phyloP scores from a whole-genome alignment of 176 grass and related monocot genomes.

The Ananas comosus region DNA sequence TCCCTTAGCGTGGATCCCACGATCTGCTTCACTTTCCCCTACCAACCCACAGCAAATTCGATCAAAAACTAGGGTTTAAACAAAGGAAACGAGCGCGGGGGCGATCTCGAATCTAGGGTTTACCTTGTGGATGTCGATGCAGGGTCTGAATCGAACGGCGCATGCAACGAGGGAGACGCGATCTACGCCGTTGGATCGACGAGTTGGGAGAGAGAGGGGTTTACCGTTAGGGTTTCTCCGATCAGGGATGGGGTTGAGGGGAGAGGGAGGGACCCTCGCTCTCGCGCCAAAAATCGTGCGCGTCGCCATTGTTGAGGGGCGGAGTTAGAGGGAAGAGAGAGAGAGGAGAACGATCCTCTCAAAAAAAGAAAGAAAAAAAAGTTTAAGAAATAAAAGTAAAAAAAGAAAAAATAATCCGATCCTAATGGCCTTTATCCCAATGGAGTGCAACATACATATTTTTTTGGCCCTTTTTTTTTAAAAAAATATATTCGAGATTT shows the following conservation, averaged over 20 bases:
- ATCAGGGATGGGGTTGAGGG: not conserved
- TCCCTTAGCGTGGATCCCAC: constrained; percentile 86
- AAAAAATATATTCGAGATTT: too few relatives aligned
- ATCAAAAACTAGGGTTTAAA: not conserved
- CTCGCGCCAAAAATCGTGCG: not conserved
- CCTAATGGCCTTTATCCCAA: too few relatives aligned
- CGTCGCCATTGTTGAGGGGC: not conserved
- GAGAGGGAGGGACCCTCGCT: not conserved
- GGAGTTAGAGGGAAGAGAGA: not conserved
- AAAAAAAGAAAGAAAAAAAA: too few relatives aligned
- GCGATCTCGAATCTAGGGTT: not conserved
- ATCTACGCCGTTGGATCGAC: not conserved
- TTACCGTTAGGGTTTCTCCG: not conserved
- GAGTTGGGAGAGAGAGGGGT: not conserved
- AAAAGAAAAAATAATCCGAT: too few relatives aligned
- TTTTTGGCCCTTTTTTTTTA: too few relatives aligned
- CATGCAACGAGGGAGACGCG: constrained; percentile 14
- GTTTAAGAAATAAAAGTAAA: too few relatives aligned
- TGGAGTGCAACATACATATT: too few relatives aligned
- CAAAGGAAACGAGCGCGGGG: not conserved
- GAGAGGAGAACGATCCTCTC: not conserved
- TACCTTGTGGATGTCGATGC: constrained; percentile 96
- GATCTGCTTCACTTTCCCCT: constrained; percentile 98
- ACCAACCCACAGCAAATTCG: not conserved
- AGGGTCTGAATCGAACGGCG: constrained; percentile 50